Percentiles rank a stretch among this genome's conserved stretches.
These are phyloP conservation scores for Conticribra guillardii DNA, from an alignment of 108 stramenopile genomes.

Conservation along the genomic window DNA sequence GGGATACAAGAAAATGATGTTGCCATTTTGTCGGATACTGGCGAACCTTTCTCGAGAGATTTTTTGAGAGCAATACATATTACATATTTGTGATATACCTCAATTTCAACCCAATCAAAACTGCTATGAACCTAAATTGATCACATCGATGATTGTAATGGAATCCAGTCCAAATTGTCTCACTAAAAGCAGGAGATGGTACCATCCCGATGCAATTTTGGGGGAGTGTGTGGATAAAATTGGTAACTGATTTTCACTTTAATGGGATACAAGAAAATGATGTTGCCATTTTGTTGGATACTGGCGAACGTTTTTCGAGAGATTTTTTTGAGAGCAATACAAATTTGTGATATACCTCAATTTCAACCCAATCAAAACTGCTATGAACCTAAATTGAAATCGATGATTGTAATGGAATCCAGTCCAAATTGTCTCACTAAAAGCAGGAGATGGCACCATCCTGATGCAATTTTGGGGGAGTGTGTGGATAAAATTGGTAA, in stretches of 20 bases:
- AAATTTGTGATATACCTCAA: constrained; percentile 50
- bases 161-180: constrained; percentile 54
- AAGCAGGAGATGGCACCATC: constrained; percentile 43
- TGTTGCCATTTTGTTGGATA: constrained; percentile 53
- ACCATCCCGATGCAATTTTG: constrained; percentile 62
- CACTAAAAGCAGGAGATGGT: constrained; percentile 22
- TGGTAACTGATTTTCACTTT: no score
- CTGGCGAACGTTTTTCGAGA: constrained; percentile 48
- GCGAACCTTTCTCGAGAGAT: constrained; percentile 53
- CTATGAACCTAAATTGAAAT: constrained; percentile 20
- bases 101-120: constrained; percentile 27
- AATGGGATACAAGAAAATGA: constrained; percentile 55
- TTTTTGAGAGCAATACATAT: constrained; percentile 55
- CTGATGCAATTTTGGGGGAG: constrained; percentile 60
- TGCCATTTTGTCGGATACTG: constrained; percentile 53
- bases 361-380: constrained; percentile 33
- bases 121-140: constrained; percentile 24
- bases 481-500: constrained; percentile 62
- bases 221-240: constrained; percentile 60
- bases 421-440: constrained; percentile 46
- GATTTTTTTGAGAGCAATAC: constrained; percentile 58
- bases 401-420: constrained; percentile 45
- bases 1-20: constrained; percentile 58
- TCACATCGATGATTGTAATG: constrained; percentile 35
- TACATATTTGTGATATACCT: constrained; percentile 53